Conservation (phyloP, 1,284 basidiomycete genomes). For the Blastosporella zonata region DNA sequence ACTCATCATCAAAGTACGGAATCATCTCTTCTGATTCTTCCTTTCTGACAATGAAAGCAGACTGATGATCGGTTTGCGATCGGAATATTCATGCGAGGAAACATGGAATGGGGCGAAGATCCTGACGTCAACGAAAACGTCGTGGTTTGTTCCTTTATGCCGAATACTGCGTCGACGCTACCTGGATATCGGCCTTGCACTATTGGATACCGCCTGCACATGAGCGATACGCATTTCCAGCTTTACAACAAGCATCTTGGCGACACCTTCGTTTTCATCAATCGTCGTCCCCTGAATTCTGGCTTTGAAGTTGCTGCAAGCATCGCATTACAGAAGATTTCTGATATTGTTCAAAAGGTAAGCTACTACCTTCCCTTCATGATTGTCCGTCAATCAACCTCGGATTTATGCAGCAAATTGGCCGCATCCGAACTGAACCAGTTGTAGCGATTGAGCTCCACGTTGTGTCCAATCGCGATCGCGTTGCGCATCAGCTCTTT, state of each 20-base stretch:
- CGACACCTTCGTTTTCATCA: slow-evolving; percentile 59
- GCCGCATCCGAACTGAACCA: slow-evolving; percentile 48
- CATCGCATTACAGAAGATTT: slow-evolving; percentile 62
- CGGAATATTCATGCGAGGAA: slow-evolving; percentile 59
- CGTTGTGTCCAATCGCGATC: slow-evolving; percentile 65
- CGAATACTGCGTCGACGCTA: slow-evolving; percentile 43
- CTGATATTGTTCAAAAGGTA: slow-evolving; percentile 48
- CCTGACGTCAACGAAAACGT: slow-evolving; percentile 55
- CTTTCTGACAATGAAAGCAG: slow-evolving; percentile 27
- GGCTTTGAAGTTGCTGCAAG: slow-evolving; percentile 50
- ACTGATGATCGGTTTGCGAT: slow-evolving; percentile 58
- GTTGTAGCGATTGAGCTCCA: slow-evolving; percentile 57
- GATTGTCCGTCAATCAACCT: background rate
- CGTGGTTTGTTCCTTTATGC: slow-evolving; percentile 61
- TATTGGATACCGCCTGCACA: slow-evolving; percentile 51
- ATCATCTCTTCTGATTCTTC: background rate
- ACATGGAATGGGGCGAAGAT: slow-evolving; percentile 62
- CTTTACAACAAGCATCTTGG: slow-evolving; percentile 50
- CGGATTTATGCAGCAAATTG: slow-evolving; percentile 65
- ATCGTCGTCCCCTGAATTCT: slow-evolving; percentile 42
- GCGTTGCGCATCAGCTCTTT: slow-evolving; percentile 60
- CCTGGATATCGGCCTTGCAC: slow-evolving; percentile 50
- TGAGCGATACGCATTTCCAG: slow-evolving; percentile 50
- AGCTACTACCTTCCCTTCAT: slow-evolving; percentile 9
- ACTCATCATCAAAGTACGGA: slow-evolving; percentile 52